These are phyloP conservation scores for Fusarium tuaranense DNA, from an alignment of 2,329 filamentous ascomycete species.

Conservation along the genomic window DNA sequence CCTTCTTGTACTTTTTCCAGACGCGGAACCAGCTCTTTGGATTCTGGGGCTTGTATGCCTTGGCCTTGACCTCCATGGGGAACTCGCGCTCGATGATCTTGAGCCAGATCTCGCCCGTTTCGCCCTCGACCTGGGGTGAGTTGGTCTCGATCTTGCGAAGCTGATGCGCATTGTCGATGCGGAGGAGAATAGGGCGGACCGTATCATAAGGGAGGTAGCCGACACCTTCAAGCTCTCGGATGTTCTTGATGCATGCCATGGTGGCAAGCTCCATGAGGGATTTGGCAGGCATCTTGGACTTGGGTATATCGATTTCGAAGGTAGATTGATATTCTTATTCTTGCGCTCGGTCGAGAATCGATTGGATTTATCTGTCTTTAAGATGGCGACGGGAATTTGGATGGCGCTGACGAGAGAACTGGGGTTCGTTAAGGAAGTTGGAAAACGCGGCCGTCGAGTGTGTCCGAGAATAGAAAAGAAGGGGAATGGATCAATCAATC, in stretches of 20 bases:
- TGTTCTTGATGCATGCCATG: slow-evolving; percentile 64
- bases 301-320: neutral
- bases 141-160: slow-evolving; percentile 79
- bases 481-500: neutral
- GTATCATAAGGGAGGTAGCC: slow-evolving; percentile 75
- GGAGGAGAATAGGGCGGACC: slow-evolving; percentile 75
- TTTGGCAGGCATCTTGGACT: slow-evolving; percentile 54
- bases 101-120: slow-evolving; percentile 80
- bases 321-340: neutral
- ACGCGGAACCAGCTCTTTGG: slow-evolving; percentile 81
- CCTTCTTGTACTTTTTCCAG: slow-evolving; percentile 75
- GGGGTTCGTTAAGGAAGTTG: neutral
- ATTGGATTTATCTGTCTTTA: neutral
- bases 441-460: neutral
- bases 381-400: neutral
- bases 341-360: neutral
- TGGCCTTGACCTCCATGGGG: slow-evolving; percentile 69
- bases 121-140: slow-evolving; percentile 79
- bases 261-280: slow-evolving; percentile 65
- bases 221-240: slow-evolving; percentile 73
- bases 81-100: slow-evolving; percentile 84
- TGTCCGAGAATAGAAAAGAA: slow-evolving; percentile 1
- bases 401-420: neutral
- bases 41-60: slow-evolving; percentile 74
- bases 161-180: slow-evolving; percentile 79